Evolutionary conservation across 176 grass and related monocot genomes (phyloP), one percentile per base, ranked within the genome.

Genomic region (Cocos nucifera): DNA sequence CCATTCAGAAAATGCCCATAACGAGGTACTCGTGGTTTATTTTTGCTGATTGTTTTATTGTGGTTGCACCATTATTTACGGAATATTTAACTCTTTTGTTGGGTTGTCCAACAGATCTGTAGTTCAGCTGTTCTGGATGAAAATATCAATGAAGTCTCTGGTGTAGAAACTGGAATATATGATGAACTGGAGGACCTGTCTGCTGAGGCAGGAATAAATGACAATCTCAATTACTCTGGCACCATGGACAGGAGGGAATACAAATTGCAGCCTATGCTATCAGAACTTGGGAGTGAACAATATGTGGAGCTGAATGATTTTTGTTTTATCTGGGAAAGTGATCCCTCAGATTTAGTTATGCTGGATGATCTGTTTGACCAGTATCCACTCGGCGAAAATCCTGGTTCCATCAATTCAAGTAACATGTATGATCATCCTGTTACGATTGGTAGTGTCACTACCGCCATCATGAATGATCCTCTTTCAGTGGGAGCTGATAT

Each of bases 291-390:
- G 0, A 20, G 20, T 0, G 69, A 83, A 30, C 59, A 98, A 19
- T 92, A 54, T 70, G 2, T 91, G 4, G 81, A 85, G 59, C 64
- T 92, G 30, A 79, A 81, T 57, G 84, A 89, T 67, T 51, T 98
- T 52, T 26, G 12, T 4, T 85, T 64, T 69, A 18, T 16, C 17
- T 50, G 5, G 18, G 15, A 54, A 29, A 19, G 17, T 35, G 18
- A 62, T 22, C n/a, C 25, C 8, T 22, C n/a, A 22, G 25, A 56
- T 20, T 48, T 25, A 2, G 19, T 17, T 2, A 21, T 48, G 19
- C 19, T 6, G 22, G 22, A 63, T 48, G 10, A 39, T 54, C 14
- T 17, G 7, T 15, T 61, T 61, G 10, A 49, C 24, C 56, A 3
- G 10, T 14, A 58, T 49, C 19, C 53, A 24, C 15, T 48, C 5